A percentile compares a stretch with the other conserved stretches of the same genome.
Conservation (phyloP, 2,329 filamentous ascomycete genomes). For the Beauveria caledonica region DNA sequence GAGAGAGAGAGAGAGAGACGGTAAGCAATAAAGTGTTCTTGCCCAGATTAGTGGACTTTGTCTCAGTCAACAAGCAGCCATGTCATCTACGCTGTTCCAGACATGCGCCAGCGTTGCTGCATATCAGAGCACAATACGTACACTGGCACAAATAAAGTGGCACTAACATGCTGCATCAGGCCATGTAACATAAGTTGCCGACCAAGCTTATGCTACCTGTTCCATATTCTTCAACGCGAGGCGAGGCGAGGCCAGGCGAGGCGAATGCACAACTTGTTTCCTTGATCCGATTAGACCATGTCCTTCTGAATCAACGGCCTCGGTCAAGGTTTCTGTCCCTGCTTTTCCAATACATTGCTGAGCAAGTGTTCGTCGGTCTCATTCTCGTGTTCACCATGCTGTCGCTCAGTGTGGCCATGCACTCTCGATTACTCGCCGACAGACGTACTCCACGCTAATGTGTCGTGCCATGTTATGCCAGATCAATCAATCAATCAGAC, state of each 20-base stretch:
- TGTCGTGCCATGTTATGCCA: conserved; percentile 2
- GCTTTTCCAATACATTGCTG: background rate
- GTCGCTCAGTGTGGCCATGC: background rate
- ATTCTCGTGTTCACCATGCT: no score
- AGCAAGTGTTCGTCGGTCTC: background rate
- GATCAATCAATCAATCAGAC: conserved; percentile 2
- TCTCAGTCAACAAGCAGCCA: conserved; percentile 9
- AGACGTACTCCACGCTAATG: background rate
- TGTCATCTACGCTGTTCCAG: conserved; percentile 11
- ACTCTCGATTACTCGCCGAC: background rate
- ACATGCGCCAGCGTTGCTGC: conserved; percentile 9
- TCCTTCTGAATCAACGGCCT: background rate
- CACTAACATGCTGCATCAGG: background rate
- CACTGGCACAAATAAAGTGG: conserved; percentile 6
- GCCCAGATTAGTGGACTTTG: conserved; percentile 7
- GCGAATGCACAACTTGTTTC: background rate
- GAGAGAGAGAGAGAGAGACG: background rate
- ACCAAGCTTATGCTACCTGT: background rate
- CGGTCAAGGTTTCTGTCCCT: background rate
- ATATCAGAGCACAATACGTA: background rate
- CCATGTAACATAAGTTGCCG: background rate
- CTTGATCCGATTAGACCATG: background rate
- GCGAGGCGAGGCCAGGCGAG: background rate
- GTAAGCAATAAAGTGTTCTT: background rate
- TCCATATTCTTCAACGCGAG: conserved; percentile 7